Base-by-base conservation (phyloP, 2,329 filamentous ascomycete genomes). In the Exophiala dermatitidis region DNA sequence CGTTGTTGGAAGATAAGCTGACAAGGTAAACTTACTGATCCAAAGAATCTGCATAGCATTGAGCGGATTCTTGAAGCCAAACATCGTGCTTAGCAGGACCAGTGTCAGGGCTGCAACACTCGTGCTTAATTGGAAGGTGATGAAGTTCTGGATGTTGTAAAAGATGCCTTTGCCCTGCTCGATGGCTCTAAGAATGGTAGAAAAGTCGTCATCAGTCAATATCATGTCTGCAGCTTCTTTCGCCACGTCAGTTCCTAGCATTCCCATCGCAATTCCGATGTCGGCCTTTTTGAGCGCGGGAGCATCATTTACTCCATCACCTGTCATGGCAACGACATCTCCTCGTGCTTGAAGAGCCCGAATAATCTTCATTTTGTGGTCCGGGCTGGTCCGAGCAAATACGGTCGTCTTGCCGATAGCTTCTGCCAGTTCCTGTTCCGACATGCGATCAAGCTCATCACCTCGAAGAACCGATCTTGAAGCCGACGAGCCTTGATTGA, bases 41-140 rank as follows among this genome's bases (percentile, higher is more conserved):
- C 93, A 98, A 40, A 98, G 79, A 74, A 98, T 98, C 74, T 98
- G 93, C 93, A 98, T 98, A 46, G 93, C 90, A 68, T 98, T 98
- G 56, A 98, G 77, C 43, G 93, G 94, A 67, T 93, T 95, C 72
- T 89, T 90, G 74, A 94, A 93, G 37, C 93, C 93, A 57, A 96
- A 79, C 62, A 88, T 86, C 31, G 90, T 96, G 76, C 90, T 96
- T 65, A 98, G 72, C 62, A 98, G 82, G 12, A 98, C 93, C 50
- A 98, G 77, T 53, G 87, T 89, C 61, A 98, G 76, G 57, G 93
- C 90, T 50, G 94, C 93, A 19, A 94, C 93, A 68, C 90, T 96
- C 45, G 93, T 98, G 70, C 90, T 96, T 53, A 98, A 80, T 74
- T 98, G 94, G 72, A 98, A 98, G 0, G 93, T 97, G 59, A 98